Evolutionary conservation across 208 protist species (phyloP).

Genomic region (Trypanosomatidae sp.): DNA sequence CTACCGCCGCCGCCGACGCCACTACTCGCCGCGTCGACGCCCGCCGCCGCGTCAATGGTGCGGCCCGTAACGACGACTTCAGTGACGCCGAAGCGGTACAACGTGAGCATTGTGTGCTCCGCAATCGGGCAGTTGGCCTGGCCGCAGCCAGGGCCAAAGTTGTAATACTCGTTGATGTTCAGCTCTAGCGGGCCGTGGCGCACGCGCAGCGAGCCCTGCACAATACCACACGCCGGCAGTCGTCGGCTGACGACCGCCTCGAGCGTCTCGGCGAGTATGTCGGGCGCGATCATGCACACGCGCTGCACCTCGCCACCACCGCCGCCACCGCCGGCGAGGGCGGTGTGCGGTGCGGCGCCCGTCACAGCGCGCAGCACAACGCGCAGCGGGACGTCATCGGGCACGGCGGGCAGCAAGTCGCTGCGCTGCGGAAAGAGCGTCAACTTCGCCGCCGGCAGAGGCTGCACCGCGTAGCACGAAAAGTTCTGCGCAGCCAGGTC

Average conservation of each 20-base stretch:
- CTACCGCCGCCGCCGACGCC: too few relatives aligned
- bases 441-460: conserved; percentile 51
- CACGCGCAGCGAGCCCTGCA: conserved; percentile 71
- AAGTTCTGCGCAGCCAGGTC: conserved; percentile 53
- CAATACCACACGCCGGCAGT: conserved; percentile 46
- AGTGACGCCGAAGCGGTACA: conserved; percentile 71
- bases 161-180: conserved; percentile 80
- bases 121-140: conserved; percentile 59
- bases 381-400: conserved; percentile 52
- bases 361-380: conserved; percentile 56
- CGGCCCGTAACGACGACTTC: conserved; percentile 68
- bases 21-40: conserved; percentile 2
- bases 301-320: conserved; percentile 32
- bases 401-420: conserved; percentile 30
- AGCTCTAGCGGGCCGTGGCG: conserved; percentile 71
- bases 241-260: conserved; percentile 43
- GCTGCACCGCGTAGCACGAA: conserved; percentile 62
- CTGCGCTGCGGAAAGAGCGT: conserved; percentile 64
- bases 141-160: conserved; percentile 73
- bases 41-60: conserved; percentile 34
- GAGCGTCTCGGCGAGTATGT: conserved; percentile 66
- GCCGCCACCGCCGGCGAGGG: conserved; percentile 21
- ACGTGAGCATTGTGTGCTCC: conserved; percentile 67
- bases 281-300: conserved; percentile 53
- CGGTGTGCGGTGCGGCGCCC: conserved; percentile 55